These are phyloP conservation scores for Dujonia santamariae DNA, from an alignment of 1,139 yeast genomes.

Conservation along the genomic window DNA sequence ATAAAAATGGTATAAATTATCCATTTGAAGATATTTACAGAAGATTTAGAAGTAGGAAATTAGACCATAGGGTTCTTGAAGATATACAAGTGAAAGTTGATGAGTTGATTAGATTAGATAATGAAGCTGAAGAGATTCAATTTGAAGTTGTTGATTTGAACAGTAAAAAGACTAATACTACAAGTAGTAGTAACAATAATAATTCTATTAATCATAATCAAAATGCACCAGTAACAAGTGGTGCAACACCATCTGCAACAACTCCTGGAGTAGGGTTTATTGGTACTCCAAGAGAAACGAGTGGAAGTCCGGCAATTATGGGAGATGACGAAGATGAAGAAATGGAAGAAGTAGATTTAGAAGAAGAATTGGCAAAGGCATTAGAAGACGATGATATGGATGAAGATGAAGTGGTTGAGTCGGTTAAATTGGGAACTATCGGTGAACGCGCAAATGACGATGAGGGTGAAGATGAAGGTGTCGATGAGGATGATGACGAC, in stretches of 20 bases:
- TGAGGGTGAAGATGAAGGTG: conserved; percentile 8
- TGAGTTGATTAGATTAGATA: conserved; percentile 71
- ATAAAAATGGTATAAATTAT: conserved; percentile 78
- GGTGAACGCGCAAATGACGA: conserved; percentile 5
- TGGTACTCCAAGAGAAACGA: too few species aligned
- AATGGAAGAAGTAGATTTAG: conserved; percentile 12
- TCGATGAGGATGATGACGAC: conserved; percentile 10
- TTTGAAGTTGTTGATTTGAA: conserved; percentile 71
- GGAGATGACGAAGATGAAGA: conserved; percentile 12
- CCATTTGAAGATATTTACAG: conserved; percentile 56
- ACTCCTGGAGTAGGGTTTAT: too few species aligned
- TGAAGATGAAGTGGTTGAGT: conserved; percentile 15
- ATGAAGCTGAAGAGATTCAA: conserved; percentile 76
- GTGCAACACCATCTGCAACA: too few species aligned
- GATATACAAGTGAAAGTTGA: conserved; percentile 78
- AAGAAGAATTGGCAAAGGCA: conserved; percentile 14
- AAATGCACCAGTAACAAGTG: too few species aligned
- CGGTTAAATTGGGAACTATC: conserved; percentile 17
- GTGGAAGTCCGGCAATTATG: too few species aligned
- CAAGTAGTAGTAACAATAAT: too few species aligned
- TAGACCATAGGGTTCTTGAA: conserved; percentile 51
- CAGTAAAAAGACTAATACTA: too few species aligned
- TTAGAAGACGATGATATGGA: conserved; percentile 10
- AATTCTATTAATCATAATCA: too few species aligned
- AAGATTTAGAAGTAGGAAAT: conserved; percentile 46